These are phyloP conservation scores for Neofusicoccum parvum DNA, from an alignment of 2,329 filamentous ascomycete genomes.

Conservation along the genomic window DNA sequence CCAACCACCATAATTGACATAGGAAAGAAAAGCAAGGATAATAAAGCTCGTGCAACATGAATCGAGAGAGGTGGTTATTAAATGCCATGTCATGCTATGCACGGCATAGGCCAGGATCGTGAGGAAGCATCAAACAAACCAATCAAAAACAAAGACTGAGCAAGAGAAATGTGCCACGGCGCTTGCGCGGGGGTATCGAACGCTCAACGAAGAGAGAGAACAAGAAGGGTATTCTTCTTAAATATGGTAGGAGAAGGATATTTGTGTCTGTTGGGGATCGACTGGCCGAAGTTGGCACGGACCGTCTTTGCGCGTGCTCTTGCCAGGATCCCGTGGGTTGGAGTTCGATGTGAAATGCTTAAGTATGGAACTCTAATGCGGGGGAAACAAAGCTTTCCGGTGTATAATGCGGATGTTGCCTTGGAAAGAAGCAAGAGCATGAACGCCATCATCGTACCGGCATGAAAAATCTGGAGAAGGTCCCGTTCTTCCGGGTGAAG, in stretches of 20 bases:
- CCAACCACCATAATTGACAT: background rate
- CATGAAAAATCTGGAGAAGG: conserved; percentile 12
- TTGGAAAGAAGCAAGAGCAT: conserved; percentile 6
- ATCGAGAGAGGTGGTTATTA: conserved; percentile 1
- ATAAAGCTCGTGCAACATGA: background rate
- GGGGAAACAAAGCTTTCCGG: background rate
- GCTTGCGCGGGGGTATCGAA: conserved; percentile 15
- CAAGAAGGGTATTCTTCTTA: background rate
- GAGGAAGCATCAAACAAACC: background rate
- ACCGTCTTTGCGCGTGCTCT: background rate
- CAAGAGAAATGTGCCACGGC: background rate
- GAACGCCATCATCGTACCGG: conserved; percentile 21
- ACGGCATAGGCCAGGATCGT: background rate
- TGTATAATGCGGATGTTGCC: background rate
- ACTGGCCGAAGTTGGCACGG: background rate
- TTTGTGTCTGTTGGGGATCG: background rate
- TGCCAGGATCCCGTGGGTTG: background rate
- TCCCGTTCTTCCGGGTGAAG: background rate
- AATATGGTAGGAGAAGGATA: background rate
- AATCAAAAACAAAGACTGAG: background rate
- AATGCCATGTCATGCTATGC: conserved; percentile 4
- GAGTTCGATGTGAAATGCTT: background rate
- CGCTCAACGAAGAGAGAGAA: conserved; percentile 12
- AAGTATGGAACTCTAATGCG: background rate
- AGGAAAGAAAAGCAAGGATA: background rate